Evolutionary conservation across 2,329 filamentous ascomycete species (phyloP).

Genomic region (Nemania sp.): DNA sequence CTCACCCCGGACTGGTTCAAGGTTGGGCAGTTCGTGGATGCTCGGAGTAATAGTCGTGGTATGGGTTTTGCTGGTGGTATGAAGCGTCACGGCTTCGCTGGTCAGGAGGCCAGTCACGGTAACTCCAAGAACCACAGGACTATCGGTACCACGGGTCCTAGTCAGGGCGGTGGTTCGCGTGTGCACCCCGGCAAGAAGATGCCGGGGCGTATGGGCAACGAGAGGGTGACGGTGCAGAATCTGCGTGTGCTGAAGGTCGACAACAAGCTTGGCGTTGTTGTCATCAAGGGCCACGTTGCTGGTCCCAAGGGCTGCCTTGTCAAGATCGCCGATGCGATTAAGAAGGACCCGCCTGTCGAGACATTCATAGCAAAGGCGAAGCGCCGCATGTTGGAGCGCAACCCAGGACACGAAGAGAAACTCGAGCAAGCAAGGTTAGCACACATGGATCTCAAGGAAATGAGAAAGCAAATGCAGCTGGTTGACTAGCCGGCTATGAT

Average conservation of each 20-base stretch:
- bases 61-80: conserved; percentile 98
- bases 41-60: conserved; percentile 80
- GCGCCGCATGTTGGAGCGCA: conserved; percentile 59
- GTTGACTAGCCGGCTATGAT: background rate
- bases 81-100: conserved; percentile 92
- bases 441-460: conserved; percentile 67
- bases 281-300: conserved; percentile 87
- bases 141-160: conserved; percentile 89
- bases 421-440: conserved; percentile 62
- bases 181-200: conserved; percentile 98
- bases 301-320: conserved; percentile 90
- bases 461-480: conserved; percentile 53
- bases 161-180: conserved; percentile 91
- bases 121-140: conserved; percentile 94
- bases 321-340: conserved; percentile 88
- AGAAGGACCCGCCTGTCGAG: conserved; percentile 73
- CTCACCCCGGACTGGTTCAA: conserved; percentile 92
- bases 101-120: conserved; percentile 93
- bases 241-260: conserved; percentile 90
- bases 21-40: conserved; percentile 90
- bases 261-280: conserved; percentile 84
- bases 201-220: conserved; percentile 93
- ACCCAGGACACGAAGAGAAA: conserved; percentile 59
- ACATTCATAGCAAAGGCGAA: conserved; percentile 62
- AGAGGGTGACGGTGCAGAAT: conserved; percentile 91